These are phyloP conservation scores for Astrothelium subdiscretum DNA, from an alignment of 495 filamentous ascomycete genomes.

Conservation along the genomic window DNA sequence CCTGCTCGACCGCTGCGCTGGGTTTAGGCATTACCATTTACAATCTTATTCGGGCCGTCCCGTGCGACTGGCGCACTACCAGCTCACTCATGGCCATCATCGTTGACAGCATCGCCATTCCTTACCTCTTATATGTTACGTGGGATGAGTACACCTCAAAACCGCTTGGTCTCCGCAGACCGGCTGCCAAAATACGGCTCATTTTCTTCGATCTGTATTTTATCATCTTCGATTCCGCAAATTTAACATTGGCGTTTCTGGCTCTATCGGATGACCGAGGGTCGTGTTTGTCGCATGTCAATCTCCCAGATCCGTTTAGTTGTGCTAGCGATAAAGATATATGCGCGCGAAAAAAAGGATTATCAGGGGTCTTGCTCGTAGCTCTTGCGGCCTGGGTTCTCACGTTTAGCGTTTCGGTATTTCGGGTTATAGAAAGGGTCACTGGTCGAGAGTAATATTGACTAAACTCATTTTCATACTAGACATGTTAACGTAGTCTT, in stretches of 20 bases:
- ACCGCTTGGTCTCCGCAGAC: conserved; percentile 73
- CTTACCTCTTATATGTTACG: conserved; percentile 86
- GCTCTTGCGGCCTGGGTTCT: conserved; percentile 79
- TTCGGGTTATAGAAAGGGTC: conserved; percentile 20
- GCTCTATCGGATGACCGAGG: conserved; percentile 62
- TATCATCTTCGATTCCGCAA: conserved; percentile 90
- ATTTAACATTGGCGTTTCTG: conserved; percentile 79
- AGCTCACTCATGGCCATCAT: conserved; percentile 73
- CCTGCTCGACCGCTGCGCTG: conserved; percentile 72
- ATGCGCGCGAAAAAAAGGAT: conserved; percentile 59
- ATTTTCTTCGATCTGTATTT: conserved; percentile 88
- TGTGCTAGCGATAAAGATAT: conserved; percentile 31
- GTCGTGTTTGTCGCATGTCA: conserved; percentile 39
- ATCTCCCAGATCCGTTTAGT: conserved; percentile 13
- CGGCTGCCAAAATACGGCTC: conserved; percentile 73
- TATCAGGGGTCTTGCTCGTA: conserved; percentile 71
- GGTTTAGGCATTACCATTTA: conserved; percentile 65
- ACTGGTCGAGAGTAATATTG: not conserved
- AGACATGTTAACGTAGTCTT: too few species aligned
- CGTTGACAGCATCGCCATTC: conserved; percentile 76
- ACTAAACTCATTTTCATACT: not conserved
- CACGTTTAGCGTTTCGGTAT: conserved; percentile 47
- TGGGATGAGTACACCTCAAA: conserved; percentile 94
- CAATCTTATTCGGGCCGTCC: conserved; percentile 18
- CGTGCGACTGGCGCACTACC: conserved; percentile 51